Base-by-base conservation (phyloP, 1,284 basidiomycete genomes). In the Heterobasidion occidentale region DNA sequence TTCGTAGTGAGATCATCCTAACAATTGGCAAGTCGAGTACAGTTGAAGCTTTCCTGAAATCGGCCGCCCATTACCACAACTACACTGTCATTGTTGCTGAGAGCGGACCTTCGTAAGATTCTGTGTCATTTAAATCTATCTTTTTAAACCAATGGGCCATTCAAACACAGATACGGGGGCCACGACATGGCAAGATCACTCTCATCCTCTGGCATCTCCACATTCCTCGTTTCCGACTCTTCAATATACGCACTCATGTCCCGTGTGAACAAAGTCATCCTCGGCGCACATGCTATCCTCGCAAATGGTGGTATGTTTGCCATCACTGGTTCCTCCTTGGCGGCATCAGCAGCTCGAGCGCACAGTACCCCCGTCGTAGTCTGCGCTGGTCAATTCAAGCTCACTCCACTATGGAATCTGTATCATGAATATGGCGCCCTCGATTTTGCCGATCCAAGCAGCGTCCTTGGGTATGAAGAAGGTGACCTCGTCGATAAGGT, bases 61-160 rank as follows among this genome's bases (percentile, higher is more conserved):
- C 91, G 11, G 96, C 94, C 1, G 90, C 90, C 19, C 89, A 92
- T 63, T 84, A 93, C 67, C 81, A 93, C 63, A 95, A 95, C 68
- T 98, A 94, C 68, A 97, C 95, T 33, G 94, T 96, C 55, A 94
- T 99, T 61, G 92, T 98, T 9, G 91, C 94, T 15, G 95, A 98
- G 73, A 93, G 92, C 0, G 92, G 92, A 9, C 96, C 96, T 12
- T 88, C 89, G 83, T 95, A 64, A 63, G 88, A 73, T 59, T 34
- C 38, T 12, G 2, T 46, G 17, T 9, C 3, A 3, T 35, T 35
- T n/a, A 9, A 15, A 6, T 17, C 36, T 36, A 51, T 36, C 49
- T 46, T 51, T 11, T 35, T 56, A 36, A 36, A 54, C 54, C 51
- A 57, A 52, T 52, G 8, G 35, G 17, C 20, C 9, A 47, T 53